Evolutionary conservation across 2,329 filamentous ascomycete genomes (phyloP), one percentile per base, ranked within the genome.

Genomic region (Neofusicoccum umdonicola): DNA sequence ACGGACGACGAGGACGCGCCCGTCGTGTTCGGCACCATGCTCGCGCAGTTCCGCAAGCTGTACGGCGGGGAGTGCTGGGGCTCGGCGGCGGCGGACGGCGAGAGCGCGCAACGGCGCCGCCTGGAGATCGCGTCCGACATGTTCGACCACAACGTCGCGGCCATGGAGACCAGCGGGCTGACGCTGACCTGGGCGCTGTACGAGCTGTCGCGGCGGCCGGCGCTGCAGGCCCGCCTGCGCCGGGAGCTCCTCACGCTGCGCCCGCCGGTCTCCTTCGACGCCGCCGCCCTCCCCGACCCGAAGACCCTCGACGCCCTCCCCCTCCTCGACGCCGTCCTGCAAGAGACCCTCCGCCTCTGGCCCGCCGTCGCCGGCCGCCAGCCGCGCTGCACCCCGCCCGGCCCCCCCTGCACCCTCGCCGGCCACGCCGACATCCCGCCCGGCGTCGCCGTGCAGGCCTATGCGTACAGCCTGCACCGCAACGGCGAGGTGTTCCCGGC

Each of bases 81-180:
- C 22, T 22, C 22, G 3, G 22, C 22, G 22, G 22, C 22, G 22
- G 22, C 22, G 22, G 22, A 22, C 22, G 22, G 22, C 22, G 22
- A 22, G 22, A 3, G 22, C 22, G 22, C 22, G 22, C 3, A 2
- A 2, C 22, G 22, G 22, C 22, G 22, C 52, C 35, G 37, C 15
- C 37, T 57, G 19, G 82, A 85, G 2, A 80, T 92, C 31, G 88
- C 90, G 1, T 90, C 87, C 42, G 91, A 94, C 72, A 81, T 91
- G 66, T 83, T 92, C 50, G 91, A 94, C 70, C 90, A 94, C 68
- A 81, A 92, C 2, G 85, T 90, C 2, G 91, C 91, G 0, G 91
- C 91, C 0, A 90, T 92, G 68, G 91, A 96, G 72, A 94, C 91
- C 0, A 89, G 88, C 5, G 89, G 88, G 1, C 88, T 92, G 41